Conservation (phyloP, 2,329 filamentous ascomycete species). For the Paecilomyces dactylethromorphus region DNA sequence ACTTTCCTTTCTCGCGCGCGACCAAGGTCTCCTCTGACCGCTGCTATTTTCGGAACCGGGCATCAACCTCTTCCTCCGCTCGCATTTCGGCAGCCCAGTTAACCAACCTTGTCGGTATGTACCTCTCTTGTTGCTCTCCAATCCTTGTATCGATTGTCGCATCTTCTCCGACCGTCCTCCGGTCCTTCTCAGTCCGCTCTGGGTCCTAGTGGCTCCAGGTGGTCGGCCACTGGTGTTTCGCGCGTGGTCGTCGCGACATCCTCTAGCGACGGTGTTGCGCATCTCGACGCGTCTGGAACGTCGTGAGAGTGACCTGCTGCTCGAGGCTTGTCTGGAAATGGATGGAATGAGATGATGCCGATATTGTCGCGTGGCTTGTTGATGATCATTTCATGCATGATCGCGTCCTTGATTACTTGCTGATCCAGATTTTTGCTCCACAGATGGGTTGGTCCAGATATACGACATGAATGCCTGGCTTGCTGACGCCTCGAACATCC, state of each 20-base stretch:
- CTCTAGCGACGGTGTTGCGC: slow-evolving; percentile 2
- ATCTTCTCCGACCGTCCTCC: slow-evolving; percentile 2
- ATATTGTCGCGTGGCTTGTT: neutral
- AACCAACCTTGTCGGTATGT: slow-evolving; percentile 38
- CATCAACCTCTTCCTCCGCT: slow-evolving; percentile 25
- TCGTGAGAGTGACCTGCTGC: neutral
- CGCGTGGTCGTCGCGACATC: slow-evolving; percentile 17
- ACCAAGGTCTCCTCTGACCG: slow-evolving; percentile 19
- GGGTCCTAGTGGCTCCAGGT: slow-evolving; percentile 4
- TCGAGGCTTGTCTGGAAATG: neutral
- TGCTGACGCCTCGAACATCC: slow-evolving; percentile 41
- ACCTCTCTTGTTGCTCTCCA: slow-evolving; percentile 9
- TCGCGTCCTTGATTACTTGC: slow-evolving; percentile 8
- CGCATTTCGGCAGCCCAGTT: slow-evolving; percentile 32
- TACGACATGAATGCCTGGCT: slow-evolving; percentile 49
- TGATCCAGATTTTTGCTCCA: slow-evolving; percentile 17
- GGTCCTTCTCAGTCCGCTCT: neutral
- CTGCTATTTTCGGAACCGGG: slow-evolving; percentile 30
- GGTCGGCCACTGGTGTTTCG: slow-evolving; percentile 13
- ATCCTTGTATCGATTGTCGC: slow-evolving; percentile 1
- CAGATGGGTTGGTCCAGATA: slow-evolving; percentile 42
- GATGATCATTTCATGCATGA: slow-evolving; percentile 1
- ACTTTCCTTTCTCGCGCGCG: slow-evolving; percentile 15
- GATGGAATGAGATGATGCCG: slow-evolving; percentile 2
- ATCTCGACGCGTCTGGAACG: slow-evolving; percentile 18